phyloP scores from a whole-genome alignment of 2,329 filamentous ascomycete species.

The Claviceps digitariae region DNA sequence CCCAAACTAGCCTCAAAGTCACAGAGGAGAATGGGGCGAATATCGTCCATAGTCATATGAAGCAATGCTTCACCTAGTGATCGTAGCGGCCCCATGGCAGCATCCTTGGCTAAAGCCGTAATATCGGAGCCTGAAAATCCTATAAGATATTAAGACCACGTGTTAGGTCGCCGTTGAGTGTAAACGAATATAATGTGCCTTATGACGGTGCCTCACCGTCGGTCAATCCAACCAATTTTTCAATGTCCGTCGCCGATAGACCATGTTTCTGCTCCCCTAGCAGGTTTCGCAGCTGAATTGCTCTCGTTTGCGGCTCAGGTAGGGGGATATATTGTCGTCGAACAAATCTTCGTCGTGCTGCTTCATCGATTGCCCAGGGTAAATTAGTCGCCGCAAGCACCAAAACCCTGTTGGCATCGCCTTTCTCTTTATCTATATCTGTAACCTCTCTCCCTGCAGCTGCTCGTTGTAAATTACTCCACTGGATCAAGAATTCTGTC shows the following conservation, averaged over 20 bases:
- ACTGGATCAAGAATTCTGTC: slow-evolving; percentile 95
- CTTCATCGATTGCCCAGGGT: slow-evolving; percentile 96
- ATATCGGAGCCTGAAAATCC: slow-evolving; percentile 98
- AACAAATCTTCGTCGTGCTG: slow-evolving; percentile 79
- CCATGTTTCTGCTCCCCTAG: slow-evolving; percentile 79
- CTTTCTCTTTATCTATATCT: slow-evolving; percentile 53
- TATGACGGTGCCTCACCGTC: slow-evolving; percentile 47
- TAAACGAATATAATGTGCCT: neutral
- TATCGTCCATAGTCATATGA: slow-evolving; percentile 87
- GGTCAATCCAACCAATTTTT: slow-evolving; percentile 62
- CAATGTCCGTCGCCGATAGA: slow-evolving; percentile 57
- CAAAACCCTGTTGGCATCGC: slow-evolving; percentile 77
- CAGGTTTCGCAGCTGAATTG: slow-evolving; percentile 63
- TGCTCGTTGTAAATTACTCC: slow-evolving; percentile 85
- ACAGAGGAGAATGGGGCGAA: slow-evolving; percentile 66
- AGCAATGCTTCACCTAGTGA: slow-evolving; percentile 82
- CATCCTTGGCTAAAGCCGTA: slow-evolving; percentile 91
- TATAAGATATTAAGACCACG: slow-evolving; percentile 22
- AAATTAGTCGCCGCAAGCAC: slow-evolving; percentile 92
- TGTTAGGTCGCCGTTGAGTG: neutral
- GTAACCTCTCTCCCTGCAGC: slow-evolving; percentile 69
- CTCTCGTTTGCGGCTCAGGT: slow-evolving; percentile 71
- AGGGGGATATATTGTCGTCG: slow-evolving; percentile 91
- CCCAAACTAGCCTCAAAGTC: slow-evolving; percentile 77
- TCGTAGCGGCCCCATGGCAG: slow-evolving; percentile 88